A percentile compares a stretch with the other conserved stretches of the same genome.
phyloP scores from a whole-genome alignment of 768 basidiomycete genomes.

The Boletus patriciae region DNA sequence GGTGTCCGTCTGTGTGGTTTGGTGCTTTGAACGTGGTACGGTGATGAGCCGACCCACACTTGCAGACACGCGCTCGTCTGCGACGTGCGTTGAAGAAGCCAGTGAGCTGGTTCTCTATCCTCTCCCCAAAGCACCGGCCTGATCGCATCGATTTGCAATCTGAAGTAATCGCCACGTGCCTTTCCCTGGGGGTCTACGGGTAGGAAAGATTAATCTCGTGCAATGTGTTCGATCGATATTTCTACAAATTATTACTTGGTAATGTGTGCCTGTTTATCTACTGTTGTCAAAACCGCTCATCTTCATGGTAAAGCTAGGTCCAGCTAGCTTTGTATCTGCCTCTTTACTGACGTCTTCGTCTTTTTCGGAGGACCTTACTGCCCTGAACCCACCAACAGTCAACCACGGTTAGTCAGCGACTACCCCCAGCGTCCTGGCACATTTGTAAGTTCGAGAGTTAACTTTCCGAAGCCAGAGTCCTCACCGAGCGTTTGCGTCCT shows the following conservation, averaged over 20 bases:
- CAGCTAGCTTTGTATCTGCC: background rate
- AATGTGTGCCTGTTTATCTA: background rate
- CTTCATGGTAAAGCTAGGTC: background rate
- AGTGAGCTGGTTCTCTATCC: background rate
- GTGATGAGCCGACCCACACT: background rate
- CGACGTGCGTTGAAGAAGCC: background rate
- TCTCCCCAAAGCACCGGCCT: background rate
- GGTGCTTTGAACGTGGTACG: background rate
- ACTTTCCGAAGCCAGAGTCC: background rate
- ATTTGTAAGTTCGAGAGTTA: background rate
- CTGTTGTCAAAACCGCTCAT: background rate
- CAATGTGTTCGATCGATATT: background rate
- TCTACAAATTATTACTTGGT: background rate
- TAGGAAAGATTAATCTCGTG: background rate
- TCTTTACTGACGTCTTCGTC: constrained; percentile 3
- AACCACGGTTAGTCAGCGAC: too few species aligned
- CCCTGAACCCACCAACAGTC: background rate
- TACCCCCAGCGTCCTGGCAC: background rate
- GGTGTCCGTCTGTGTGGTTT: constrained; percentile 1
- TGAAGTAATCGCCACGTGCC: constrained; percentile 10
- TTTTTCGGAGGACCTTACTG: background rate
- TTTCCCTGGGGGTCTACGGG: background rate
- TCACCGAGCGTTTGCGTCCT: background rate
- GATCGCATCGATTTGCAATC: constrained; percentile 9
- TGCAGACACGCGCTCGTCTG: background rate